Evolutionary conservation across 139 green algal genomes (phyloP), one percentile per base, ranked within the genome.

Genomic region (Picochlorum sp.): DNA sequence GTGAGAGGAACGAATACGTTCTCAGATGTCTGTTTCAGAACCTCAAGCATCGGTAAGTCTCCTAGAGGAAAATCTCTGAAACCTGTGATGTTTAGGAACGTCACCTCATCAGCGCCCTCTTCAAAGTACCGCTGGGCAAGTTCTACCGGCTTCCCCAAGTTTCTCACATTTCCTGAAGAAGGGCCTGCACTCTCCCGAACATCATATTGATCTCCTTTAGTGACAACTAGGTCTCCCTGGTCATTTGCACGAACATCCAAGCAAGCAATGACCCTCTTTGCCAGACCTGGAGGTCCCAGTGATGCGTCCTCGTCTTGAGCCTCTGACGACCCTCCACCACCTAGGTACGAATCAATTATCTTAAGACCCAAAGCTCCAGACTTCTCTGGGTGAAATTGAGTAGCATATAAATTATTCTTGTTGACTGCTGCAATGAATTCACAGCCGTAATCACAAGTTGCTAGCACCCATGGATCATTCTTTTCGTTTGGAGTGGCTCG

Each of bases 341-440:
- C 72, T 26, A 97, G 68, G 72, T 96, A 95, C 57, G 66, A 76
- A 21, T 83, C 49, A 31, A 97, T 67, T 34, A 95, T 76, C 47
- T 73, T 70, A 28, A 96, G 77, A 10, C 91, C 88, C 0, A 71
- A 77, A 15, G 64, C 51, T 23, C 94, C 94, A 70, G 77, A 91
- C 83, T 99, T 99, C 78, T 99, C 94, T 1, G 94, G 94, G 78
- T 99, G 94, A 73, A 98, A 99, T 70, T 99, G 94, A 0, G 80
- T 86, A 3, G 90, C 89, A 54, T 73, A 74, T 15, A 94, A 84
- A 30, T 90, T 66, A 23, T 91, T 92, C 47, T 88, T 86, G 45
- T 87, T 75, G 34, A 98, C 68, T 3, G 82, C 80, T 15, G 86
- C 72, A 1, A 98, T 71, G 64, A 98, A 99, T 47, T 89, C 77